These are phyloP conservation scores for Limonium bicolor DNA, from an alignment of 148 eudicot genomes.

Conservation along the genomic window DNA sequence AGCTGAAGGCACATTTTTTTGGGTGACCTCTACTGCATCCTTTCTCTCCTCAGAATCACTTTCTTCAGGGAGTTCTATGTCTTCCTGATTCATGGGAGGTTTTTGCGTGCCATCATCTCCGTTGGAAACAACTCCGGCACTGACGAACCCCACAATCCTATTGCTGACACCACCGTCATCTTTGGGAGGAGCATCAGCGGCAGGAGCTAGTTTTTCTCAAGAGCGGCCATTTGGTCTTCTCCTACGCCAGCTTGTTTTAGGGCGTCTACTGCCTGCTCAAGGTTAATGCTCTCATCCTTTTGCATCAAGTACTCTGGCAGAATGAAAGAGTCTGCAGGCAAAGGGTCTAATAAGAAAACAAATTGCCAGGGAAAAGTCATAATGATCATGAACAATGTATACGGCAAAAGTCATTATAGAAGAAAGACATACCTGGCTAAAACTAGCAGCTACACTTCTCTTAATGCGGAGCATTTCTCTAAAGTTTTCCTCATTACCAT, in stretches of 20 bases:
- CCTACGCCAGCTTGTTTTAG: constrained; percentile 42
- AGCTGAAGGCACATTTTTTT: constrained; percentile 65
- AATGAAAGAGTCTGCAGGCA: constrained; percentile 53
- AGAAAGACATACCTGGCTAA: constrained; percentile 48
- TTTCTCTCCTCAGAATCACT: constrained; percentile 30
- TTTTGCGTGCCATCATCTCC: constrained; percentile 10
- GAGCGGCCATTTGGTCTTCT: constrained; percentile 83
- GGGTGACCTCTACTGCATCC: constrained; percentile 63
- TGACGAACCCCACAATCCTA: constrained; percentile 58
- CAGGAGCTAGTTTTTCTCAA: constrained; percentile 61
- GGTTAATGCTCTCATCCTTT: constrained; percentile 42
- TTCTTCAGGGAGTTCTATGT: constrained; percentile 79
- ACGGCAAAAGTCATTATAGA: not conserved
- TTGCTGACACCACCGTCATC: constrained; percentile 17
- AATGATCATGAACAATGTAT: not conserved
- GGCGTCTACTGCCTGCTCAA: constrained; percentile 45
- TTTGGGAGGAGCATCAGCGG: constrained; percentile 11
- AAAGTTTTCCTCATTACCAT: constrained; percentile 93
- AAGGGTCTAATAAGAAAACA: not conserved
- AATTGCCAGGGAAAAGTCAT: not conserved
- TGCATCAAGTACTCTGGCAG: constrained; percentile 84
- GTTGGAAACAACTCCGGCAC: constrained; percentile 60
- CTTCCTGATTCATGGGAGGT: constrained; percentile 42
- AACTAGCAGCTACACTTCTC: constrained; percentile 72
- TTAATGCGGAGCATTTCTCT: constrained; percentile 83